A percentile compares a stretch with the other conserved stretches of the same genome.
These are phyloP conservation scores for Vanilla planifolia DNA, from an alignment of 106 monocot species.

Conservation along the genomic window DNA sequence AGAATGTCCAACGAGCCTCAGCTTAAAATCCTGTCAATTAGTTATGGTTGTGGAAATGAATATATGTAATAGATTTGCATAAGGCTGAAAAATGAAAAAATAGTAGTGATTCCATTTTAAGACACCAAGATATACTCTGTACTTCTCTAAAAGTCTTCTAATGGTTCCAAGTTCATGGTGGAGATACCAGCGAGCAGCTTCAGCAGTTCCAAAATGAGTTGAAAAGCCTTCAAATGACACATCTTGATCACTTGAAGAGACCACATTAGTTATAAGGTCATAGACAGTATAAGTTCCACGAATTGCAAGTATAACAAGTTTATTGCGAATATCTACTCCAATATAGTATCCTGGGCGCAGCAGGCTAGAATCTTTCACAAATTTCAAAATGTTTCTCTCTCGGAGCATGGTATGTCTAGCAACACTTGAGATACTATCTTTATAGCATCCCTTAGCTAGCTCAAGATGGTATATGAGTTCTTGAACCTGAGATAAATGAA, in stretches of 20 bases:
- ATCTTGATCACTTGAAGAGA: constrained; percentile 65
- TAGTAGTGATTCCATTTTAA: background rate
- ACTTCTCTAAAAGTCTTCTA: constrained; percentile 65
- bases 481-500: constrained; percentile 46
- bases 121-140: constrained; percentile 39
- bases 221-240: constrained; percentile 75
- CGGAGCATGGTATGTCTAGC: constrained; percentile 87
- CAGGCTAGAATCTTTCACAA: constrained; percentile 85
- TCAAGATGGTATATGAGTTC: constrained; percentile 88
- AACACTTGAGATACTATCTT: constrained; percentile 53
- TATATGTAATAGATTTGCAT: constrained; percentile 1
- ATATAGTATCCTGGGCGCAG: constrained; percentile 95
- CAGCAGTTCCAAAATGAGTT: constrained; percentile 90
- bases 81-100: background rate
- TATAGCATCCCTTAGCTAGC: constrained; percentile 88
- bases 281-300: constrained; percentile 95
- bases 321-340: constrained; percentile 69
- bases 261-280: constrained; percentile 85
- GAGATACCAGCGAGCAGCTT: constrained; percentile 89
- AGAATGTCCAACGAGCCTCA: constrained; percentile 92
- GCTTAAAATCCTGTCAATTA: constrained; percentile 56
- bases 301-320: constrained; percentile 82
- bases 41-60: constrained; percentile 5
- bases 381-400: constrained; percentile 82
- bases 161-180: constrained; percentile 67